These are phyloP conservation scores for Leccinum subgranulosum DNA, from an alignment of 768 basidiomycete species.

Conservation along the genomic window DNA sequence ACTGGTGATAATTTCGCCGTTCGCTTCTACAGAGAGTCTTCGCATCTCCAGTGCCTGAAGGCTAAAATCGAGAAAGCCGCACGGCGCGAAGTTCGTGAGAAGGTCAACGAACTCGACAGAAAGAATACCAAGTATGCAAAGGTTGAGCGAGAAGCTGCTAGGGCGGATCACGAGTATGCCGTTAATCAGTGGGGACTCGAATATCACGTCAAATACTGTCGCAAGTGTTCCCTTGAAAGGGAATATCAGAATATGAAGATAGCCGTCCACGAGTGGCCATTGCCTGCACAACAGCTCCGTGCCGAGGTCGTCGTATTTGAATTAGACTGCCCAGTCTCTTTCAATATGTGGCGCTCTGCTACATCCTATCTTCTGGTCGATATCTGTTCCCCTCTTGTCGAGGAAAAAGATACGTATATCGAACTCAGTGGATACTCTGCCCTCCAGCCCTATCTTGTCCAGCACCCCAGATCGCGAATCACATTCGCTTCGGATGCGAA, in stretches of 20 bases:
- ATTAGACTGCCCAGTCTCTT: constrained; percentile 36
- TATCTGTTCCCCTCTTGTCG: constrained; percentile 23
- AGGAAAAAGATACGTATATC: constrained; percentile 7
- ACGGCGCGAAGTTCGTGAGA: background rate
- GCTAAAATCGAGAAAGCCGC: constrained; percentile 21
- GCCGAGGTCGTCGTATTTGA: constrained; percentile 41
- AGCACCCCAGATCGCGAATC: constrained; percentile 18
- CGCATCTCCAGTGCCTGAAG: constrained; percentile 23
- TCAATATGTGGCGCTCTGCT: constrained; percentile 42
- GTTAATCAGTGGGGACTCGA: background rate
- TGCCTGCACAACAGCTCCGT: constrained; percentile 28
- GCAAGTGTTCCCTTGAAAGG: background rate
- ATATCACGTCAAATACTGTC: background rate
- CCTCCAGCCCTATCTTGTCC: constrained; percentile 10
- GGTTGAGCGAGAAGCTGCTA: background rate
- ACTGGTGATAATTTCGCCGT: constrained; percentile 28
- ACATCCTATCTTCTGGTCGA: constrained; percentile 40
- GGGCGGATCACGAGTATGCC: background rate
- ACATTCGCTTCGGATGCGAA: constrained; percentile 25
- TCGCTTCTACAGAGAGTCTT: constrained; percentile 32
- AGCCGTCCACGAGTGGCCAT: constrained; percentile 23
- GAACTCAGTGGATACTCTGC: constrained; percentile 11
- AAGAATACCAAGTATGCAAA: background rate
- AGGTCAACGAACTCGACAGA: background rate
- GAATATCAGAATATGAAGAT: background rate